Evolutionary conservation across 2,329 filamentous ascomycete genomes (phyloP).

Genomic region (Elsinoe australis): DNA sequence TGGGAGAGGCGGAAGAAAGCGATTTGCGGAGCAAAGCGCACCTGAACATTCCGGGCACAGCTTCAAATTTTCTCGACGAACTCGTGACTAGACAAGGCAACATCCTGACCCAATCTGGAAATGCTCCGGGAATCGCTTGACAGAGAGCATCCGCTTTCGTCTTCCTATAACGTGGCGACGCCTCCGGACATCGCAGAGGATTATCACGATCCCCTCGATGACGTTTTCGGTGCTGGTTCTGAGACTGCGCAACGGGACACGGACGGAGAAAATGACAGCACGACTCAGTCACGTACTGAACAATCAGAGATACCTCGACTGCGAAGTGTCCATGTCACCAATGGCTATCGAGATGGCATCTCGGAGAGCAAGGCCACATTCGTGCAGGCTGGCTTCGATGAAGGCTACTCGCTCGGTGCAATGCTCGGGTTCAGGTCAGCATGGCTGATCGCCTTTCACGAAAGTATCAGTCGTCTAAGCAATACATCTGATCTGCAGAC

Average conservation of each 20-base stretch:
- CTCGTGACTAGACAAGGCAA: no score
- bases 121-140: background rate
- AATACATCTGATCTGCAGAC: background rate
- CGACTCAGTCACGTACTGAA: constrained; percentile 28
- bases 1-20: no score
- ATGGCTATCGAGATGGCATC: constrained; percentile 86
- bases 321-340: constrained; percentile 67
- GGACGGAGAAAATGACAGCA: constrained; percentile 20
- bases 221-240: constrained; percentile 38
- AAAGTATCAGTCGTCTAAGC: constrained; percentile 31
- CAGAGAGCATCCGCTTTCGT: background rate
- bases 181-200: background rate
- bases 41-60: no score
- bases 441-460: constrained; percentile 65
- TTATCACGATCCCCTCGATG: constrained; percentile 33
- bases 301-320: constrained; percentile 67
- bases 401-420: constrained; percentile 78
- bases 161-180: background rate
- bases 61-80: no score
- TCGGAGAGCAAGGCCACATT: constrained; percentile 64
- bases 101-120: no score
- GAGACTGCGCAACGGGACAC: constrained; percentile 31
- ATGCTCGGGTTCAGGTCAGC: constrained; percentile 69
- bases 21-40: no score
- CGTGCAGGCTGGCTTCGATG: constrained; percentile 84